Base-by-base conservation (phyloP, 352 stramenopile species). In the Phytophthora melonis region DNA sequence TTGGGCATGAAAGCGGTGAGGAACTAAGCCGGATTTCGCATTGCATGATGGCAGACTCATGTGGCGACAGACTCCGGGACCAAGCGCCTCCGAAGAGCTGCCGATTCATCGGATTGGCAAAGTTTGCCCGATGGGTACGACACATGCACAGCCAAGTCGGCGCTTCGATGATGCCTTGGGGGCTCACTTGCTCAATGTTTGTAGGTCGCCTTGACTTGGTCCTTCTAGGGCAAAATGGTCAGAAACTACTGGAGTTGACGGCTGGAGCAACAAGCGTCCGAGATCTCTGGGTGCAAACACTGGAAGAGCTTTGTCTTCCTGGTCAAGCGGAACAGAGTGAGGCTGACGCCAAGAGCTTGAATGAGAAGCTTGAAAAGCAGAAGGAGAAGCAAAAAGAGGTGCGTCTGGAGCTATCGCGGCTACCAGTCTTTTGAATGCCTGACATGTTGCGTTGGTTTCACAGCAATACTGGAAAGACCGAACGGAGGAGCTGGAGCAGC, bases 381-480 rank as follows among this genome's bases (percentile, higher is more conserved):
- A 78, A 79, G 10, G 81, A 90, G 41, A 88, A 85, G 59, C 81
- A 91, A 30, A 89, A 88, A 55, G 87, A 91, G 70, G 82, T 89
- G n/a, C n/a, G n/a, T n/a, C n/a, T n/a, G n/a, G n/a, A 1, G 19
- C 10, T 25, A 18, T 18, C 18, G 13, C 36, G 18, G 5, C 11
- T 58, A 7, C 41, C 23, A 9, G n/a, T n/a, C n/a, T n/a, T 53
- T 18, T 49, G 45, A 7, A 27, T 54, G n/a, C 43, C 30, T 72
- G 18, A 70, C 23, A 16, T 21, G 14, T 27, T 43, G 18, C 2
- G 25, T 39, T 61, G 53, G 14, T 8, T 75, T 61, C 16, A 9
- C 57, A 91, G 69, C 80, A 83, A 73, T 93, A 95, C 56, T 95
- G 87, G 87, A 90, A 87, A 66, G 81, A 92, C 32, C 82, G 87